Evolutionary conservation across 2,329 filamentous ascomycete genomes (phyloP).

Genomic region (Orbilia brochopaga): DNA sequence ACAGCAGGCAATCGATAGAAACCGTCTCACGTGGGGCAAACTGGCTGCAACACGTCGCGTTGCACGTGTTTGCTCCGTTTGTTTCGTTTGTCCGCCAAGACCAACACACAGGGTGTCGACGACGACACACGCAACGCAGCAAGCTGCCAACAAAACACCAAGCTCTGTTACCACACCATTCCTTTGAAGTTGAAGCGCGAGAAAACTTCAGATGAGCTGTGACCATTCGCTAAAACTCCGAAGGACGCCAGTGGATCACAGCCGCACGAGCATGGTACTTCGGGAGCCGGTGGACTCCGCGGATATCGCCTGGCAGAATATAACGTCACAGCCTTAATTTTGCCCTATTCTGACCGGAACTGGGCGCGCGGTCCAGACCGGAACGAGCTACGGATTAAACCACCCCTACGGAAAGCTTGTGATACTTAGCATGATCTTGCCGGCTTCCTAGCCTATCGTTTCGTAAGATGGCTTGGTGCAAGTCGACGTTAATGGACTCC

Average conservation of each 20-base stretch:
- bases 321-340: neutral
- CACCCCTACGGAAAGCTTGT: neutral
- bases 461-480: too few relatives aligned
- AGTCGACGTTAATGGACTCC: too few relatives aligned
- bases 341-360: neutral
- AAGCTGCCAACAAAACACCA: neutral
- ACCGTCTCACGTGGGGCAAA: too few relatives aligned
- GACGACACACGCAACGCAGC: neutral
- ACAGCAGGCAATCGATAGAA: conserved; percentile 1
- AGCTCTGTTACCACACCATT: too few relatives aligned
- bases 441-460: too few relatives aligned
- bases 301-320: neutral
- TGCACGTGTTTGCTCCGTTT: neutral
- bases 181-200: too few relatives aligned
- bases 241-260: too few relatives aligned
- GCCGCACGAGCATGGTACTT: too few relatives aligned
- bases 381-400: neutral
- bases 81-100: neutral
- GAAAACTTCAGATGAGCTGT: too few relatives aligned
- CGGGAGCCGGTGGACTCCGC: neutral
- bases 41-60: neutral
- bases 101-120: neutral
- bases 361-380: neutral
- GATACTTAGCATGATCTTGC: too few relatives aligned
- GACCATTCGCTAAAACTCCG: too few relatives aligned